These are phyloP conservation scores for Austroboletus niveus DNA, from an alignment of 1,284 basidiomycete species.

Conservation along the genomic window DNA sequence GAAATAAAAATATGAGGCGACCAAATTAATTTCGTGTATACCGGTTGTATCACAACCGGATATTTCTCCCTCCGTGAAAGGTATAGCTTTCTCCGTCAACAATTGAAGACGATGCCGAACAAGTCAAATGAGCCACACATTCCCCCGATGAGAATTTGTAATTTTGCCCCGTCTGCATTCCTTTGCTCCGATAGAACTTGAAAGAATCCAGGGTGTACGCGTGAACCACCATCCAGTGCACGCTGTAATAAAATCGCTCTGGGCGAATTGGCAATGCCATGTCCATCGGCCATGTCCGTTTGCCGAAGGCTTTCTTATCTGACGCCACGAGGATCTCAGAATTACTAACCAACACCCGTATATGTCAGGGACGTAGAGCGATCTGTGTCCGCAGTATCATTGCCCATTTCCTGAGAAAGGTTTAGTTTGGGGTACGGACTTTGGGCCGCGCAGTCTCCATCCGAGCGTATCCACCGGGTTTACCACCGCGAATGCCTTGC, in stretches of 20 bases:
- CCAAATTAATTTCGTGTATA: constrained; percentile 12
- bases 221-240: constrained; percentile 17
- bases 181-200: constrained; percentile 14
- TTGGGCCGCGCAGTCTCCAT: constrained; percentile 22
- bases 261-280: constrained; percentile 10
- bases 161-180: constrained; percentile 10
- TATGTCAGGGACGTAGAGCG: constrained; percentile 16
- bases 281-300: constrained; percentile 28
- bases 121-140: constrained; percentile 24
- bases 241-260: constrained; percentile 19
- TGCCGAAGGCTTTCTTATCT: constrained; percentile 19
- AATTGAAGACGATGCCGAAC: constrained; percentile 19
- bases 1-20: neutral
- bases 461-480: constrained; percentile 12
- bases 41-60: constrained; percentile 17
- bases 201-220: constrained; percentile 15
- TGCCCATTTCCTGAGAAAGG: constrained; percentile 8
- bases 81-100: constrained; percentile 5
- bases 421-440: constrained; percentile 1
- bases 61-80: constrained; percentile 9
- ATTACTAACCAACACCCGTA: constrained; percentile 4
- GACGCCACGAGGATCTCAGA: constrained; percentile 31
- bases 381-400: constrained; percentile 17
- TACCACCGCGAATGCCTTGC: constrained; percentile 8
- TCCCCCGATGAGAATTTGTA: constrained; percentile 19